Evolutionary conservation across 768 basidiomycete genomes (phyloP), one percentile per base, ranked within the genome.

Genomic region (Amanita exitialis): DNA sequence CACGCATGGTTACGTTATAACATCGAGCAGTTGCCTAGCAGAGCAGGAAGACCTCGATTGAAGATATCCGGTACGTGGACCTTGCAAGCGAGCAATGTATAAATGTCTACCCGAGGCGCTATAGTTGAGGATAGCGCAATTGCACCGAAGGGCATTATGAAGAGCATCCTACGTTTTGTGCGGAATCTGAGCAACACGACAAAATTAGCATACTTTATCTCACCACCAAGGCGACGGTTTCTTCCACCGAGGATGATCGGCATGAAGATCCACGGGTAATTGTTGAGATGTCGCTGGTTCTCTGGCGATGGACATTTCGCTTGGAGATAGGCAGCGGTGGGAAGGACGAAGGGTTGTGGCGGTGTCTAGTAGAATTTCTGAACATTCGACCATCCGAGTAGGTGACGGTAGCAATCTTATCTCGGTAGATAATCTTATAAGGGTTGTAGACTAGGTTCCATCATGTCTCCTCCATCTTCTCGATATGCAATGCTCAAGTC

Each of bases 101-200:
- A 86, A 41, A 91, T 68, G 60, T 88, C 83, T 42, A 90, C 74
- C 42, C 77, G 76, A 6, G 89, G 85, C 0, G 87, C 88, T 7
- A 83, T 57, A 0, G 81, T 78, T 2, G 79, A 69, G 4, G 79
- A 64, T 60, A 66, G 71, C 3, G 78, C 81, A 6, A 81, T 71
- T 2, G 80, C 69, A 9, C 73, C 66, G 46, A 89, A 62, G 13
- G 83, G 80, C 23, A 79, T 61, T 3, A 72, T 59, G 13, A 65
- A 61, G 9, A 90, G 54, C 35, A 87, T 61, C 86, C 89, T 90
- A 59, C 30, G 28, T 15, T 21, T 20, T 41, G 8, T 16, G 37
- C 18, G 15, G 36, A 30, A 48, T 13, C 28, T 12, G 21, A 34
- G 8, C 4, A 35, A 13, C 32, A 12, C 32, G 6, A 13, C 36